Percentiles rank a stretch among this genome's conserved stretches.
These are phyloP conservation scores for Ruellia speciosa DNA, from an alignment of 305 asterid genomes.

Conservation along the genomic window DNA sequence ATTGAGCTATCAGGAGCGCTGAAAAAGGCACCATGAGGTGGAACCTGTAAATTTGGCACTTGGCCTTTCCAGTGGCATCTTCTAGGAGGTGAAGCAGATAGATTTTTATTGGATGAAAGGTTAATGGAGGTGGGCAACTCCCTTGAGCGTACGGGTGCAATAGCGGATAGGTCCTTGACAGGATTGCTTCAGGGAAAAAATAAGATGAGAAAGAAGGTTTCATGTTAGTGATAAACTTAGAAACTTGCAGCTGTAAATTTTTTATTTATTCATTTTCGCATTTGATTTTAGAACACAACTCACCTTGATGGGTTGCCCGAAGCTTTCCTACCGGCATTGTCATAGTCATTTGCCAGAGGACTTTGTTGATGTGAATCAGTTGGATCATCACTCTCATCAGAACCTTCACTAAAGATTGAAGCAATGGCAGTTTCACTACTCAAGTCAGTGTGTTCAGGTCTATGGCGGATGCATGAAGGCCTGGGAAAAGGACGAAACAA, in stretches of 20 bases:
- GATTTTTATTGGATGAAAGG: slow-evolving; percentile 41
- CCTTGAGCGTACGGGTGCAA: slow-evolving; percentile 42
- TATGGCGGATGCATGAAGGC: slow-evolving; percentile 70
- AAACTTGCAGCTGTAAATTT: background rate
- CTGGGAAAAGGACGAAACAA: slow-evolving; percentile 66
- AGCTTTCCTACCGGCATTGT: slow-evolving; percentile 60
- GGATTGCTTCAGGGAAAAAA: slow-evolving; percentile 39
- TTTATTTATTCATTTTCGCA: slow-evolving; percentile 5
- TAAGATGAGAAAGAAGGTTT: slow-evolving; percentile 17
- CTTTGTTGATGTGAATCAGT: slow-evolving; percentile 72
- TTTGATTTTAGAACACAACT: slow-evolving; percentile 25
- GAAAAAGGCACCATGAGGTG: slow-evolving; percentile 64
- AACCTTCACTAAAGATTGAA: slow-evolving; percentile 77
- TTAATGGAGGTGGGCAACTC: slow-evolving; percentile 50
- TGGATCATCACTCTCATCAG: slow-evolving; percentile 81
- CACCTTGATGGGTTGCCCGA: slow-evolving; percentile 77
- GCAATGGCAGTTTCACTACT: slow-evolving; percentile 63
- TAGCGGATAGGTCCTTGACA: slow-evolving; percentile 53
- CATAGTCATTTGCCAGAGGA: slow-evolving; percentile 74
- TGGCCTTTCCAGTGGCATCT: slow-evolving; percentile 59
- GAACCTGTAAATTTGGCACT: slow-evolving; percentile 74
- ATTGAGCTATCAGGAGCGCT: slow-evolving; percentile 98
- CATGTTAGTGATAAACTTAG: slow-evolving; percentile 20
- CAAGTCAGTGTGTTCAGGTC: slow-evolving; percentile 55
- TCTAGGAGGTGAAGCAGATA: slow-evolving; percentile 65